A percentile compares a stretch with the other conserved stretches of the same genome.
These are phyloP conservation scores for Oemleria cerasiformis DNA, from an alignment of 306 rosid species.

Conservation along the genomic window DNA sequence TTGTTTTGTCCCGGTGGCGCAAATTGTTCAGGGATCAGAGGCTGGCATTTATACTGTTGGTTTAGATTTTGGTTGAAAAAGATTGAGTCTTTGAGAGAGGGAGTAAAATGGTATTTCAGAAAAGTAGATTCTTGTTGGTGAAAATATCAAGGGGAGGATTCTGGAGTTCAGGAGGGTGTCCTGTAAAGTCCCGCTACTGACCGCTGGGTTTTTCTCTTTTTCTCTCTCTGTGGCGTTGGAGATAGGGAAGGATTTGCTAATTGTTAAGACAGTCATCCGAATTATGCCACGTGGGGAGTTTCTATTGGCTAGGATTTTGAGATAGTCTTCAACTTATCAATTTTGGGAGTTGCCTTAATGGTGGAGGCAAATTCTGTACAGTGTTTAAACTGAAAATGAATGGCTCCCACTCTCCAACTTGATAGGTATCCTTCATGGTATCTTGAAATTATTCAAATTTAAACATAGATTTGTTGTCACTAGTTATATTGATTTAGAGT, in stretches of 20 bases:
- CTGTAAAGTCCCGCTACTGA: not conserved
- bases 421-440: too few species aligned
- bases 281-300: constrained; percentile 20
- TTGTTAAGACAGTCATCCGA: constrained; percentile 33
- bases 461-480: too few species aligned
- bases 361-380: too few species aligned
- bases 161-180: too few species aligned
- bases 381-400: not conserved
- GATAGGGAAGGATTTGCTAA: constrained; percentile 34
- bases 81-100: not conserved
- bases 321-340: constrained; percentile 29
- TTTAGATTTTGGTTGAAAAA: not conserved
- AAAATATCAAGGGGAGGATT: not conserved
- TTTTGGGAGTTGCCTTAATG: not conserved
- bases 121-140: not conserved
- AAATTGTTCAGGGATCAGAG: constrained; percentile 6
- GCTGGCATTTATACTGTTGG: not conserved
- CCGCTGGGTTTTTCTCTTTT: not conserved
- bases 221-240: not conserved
- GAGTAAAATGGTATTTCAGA: not conserved
- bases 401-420: not conserved
- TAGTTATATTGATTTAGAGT: too few species aligned
- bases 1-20: not conserved
- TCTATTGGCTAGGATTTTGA: not conserved
- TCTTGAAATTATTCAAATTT: too few species aligned